A percentile compares a stretch with the other conserved stretches of the same genome.
Evolutionary conservation across 441 rosid genomes (phyloP).

Genomic region (Aleurites moluccanus): DNA sequence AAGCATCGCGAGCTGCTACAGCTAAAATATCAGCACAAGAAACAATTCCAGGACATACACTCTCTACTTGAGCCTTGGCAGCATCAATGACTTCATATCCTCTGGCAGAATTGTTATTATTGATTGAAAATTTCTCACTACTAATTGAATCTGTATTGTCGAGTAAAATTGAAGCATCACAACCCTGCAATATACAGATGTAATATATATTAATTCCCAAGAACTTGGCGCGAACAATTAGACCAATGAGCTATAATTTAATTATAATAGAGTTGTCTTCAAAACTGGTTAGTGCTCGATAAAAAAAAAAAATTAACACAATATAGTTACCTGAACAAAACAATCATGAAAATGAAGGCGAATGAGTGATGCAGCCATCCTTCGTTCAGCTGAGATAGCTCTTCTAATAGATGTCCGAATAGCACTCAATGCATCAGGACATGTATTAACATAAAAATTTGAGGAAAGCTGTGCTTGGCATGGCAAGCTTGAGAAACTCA

Average conservation of each 20-base stretch:
- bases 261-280: no score
- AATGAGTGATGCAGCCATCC: conserved; percentile 64
- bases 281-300: no score
- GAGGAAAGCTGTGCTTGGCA: conserved; percentile 51
- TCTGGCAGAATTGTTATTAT: conserved; percentile 42
- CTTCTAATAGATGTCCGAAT: conserved; percentile 44
- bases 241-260: background rate
- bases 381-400: conserved; percentile 33
- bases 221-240: background rate
- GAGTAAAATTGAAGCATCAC: conserved; percentile 60
- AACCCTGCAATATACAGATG: conserved; percentile 38
- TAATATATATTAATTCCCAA: no score
- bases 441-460: conserved; percentile 39
- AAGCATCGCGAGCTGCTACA: conserved; percentile 57
- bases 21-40: conserved; percentile 63
- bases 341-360: conserved; percentile 69
- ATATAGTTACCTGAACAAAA: conserved; percentile 46
- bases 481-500: background rate
- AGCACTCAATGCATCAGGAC: conserved; percentile 46
- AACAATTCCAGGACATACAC: conserved; percentile 50
- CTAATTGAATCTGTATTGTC: conserved; percentile 40
- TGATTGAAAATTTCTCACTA: conserved; percentile 41
- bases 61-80: conserved; percentile 46
- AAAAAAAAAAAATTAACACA: no score
- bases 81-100: conserved; percentile 52